Evolutionary conservation across 441 rosid genomes (phyloP), one percentile per base, ranked within the genome.

Genomic region (Pelargonium cotyledonis): DNA sequence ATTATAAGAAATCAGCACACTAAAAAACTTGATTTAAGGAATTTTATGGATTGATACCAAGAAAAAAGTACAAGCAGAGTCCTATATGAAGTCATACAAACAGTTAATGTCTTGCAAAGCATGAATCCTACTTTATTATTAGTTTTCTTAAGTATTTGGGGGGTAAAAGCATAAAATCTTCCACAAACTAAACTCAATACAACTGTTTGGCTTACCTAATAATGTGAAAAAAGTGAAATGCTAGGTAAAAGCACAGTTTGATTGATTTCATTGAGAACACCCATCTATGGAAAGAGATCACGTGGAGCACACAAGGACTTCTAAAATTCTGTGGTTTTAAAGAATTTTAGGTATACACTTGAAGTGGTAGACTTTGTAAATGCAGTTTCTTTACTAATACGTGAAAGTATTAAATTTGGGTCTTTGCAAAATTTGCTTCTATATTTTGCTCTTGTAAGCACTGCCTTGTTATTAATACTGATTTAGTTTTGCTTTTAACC

Each of bases 291-390:
- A 4, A 35, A 35, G 38, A 35, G 38, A 35, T 35, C 4, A 4
- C 6, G 38, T 35, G 6, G 38, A 35, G 38, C 38, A 35, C 38
- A 35, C 38, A 35, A 35, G 38, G 38, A 35, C 38, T 35, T 35
- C 38, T 35, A 35, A 16, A 55, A 55, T 6, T 16, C 61, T 6
- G 2, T 16, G 61, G 61, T 15, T 15, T 6, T 55, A 3, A 55
- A 55, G 61, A 55, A 55, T 6, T 55, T 55, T 55, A 16, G 61
- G 61, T 16, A 55, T 55, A 18, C 18, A 21, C 61, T 55, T 55
- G 19, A 16, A 55, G 61, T 55, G 15, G 18, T 55, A 55, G 21
- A 55, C 5, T 18, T 6, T 55, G 26, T 55, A 16, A 57, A 5
- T 35, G 38, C 38, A 3, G 38, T 35, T 35, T 35, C 38, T 35